phyloP scores from a whole-genome alignment of 176 grass and related monocot genomes.

The Triticum urartu region DNA sequence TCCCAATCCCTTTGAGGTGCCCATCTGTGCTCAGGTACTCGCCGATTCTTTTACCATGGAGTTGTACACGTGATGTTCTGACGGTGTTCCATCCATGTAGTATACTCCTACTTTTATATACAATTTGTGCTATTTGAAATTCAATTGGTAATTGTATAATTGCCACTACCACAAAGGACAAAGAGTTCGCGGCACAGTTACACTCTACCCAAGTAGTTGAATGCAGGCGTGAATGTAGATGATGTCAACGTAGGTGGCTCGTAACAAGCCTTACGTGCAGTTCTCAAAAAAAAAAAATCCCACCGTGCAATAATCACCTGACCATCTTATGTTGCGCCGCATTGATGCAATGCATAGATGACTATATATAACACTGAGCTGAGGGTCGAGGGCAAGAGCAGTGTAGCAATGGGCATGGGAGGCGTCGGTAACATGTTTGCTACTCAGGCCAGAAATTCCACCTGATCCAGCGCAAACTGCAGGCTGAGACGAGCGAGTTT shows the following conservation, averaged over 20 bases:
- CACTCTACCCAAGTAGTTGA: background rate
- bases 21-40: slow-evolving; percentile 86
- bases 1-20: slow-evolving; percentile 69
- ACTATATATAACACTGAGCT: background rate
- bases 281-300: background rate
- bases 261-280: background rate
- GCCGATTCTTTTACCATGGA: background rate
- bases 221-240: background rate
- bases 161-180: background rate
- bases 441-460: background rate
- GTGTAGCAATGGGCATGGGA: background rate
- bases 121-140: background rate
- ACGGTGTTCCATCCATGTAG: background rate
- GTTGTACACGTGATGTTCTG: background rate
- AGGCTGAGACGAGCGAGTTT: background rate
- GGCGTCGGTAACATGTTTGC: background rate
- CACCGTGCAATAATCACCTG: background rate
- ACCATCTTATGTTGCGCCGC: background rate
- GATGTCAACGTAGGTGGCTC: background rate
- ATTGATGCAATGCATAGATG: background rate
- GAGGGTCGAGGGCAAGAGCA: background rate
- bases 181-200: background rate
- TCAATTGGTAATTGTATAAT: background rate
- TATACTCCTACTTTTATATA: background rate
- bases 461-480: background rate